Conservation (phyloP, 208 protist species). For the Acanthamoeba royreba region DNA sequence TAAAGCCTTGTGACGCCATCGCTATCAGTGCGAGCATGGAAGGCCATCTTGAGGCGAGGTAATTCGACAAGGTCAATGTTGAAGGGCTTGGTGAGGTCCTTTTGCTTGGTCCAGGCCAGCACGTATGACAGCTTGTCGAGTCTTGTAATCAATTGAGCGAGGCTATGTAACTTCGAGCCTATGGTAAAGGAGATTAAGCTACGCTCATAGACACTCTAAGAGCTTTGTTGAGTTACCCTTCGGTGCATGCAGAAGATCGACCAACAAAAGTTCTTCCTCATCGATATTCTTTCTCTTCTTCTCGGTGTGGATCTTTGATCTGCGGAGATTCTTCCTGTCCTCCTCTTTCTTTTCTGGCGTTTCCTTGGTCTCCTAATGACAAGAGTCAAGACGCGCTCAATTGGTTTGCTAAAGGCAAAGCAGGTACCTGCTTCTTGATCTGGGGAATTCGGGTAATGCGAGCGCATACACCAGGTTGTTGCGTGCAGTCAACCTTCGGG, state of each 20-base stretch:
- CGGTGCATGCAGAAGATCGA: slow-evolving; percentile 72
- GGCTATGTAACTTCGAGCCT: slow-evolving; percentile 29
- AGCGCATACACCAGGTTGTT: neutral
- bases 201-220: too few relatives aligned
- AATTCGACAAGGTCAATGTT: slow-evolving; percentile 83
- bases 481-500: neutral
- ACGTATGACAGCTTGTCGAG: slow-evolving; percentile 88
- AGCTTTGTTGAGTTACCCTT: too few relatives aligned
- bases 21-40: slow-evolving; percentile 75
- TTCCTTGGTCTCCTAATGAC: slow-evolving; percentile 10
- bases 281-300: slow-evolving; percentile 22
- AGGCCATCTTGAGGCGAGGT: slow-evolving; percentile 85
- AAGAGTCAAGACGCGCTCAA: too few relatives aligned
- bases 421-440: neutral
- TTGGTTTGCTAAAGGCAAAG: too few relatives aligned
- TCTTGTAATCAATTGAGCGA: slow-evolving; percentile 69
- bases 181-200: too few relatives aligned
- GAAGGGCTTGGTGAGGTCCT: neutral
- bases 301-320: neutral
- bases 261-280: slow-evolving; percentile 59
- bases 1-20: slow-evolving; percentile 73
- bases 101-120: slow-evolving; percentile 78
- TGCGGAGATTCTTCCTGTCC: neutral
- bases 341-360: neutral
- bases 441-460: neutral